Conservation (phyloP, 176 grass and related monocot genomes). For the Rhynchospora tenuis region DNA sequence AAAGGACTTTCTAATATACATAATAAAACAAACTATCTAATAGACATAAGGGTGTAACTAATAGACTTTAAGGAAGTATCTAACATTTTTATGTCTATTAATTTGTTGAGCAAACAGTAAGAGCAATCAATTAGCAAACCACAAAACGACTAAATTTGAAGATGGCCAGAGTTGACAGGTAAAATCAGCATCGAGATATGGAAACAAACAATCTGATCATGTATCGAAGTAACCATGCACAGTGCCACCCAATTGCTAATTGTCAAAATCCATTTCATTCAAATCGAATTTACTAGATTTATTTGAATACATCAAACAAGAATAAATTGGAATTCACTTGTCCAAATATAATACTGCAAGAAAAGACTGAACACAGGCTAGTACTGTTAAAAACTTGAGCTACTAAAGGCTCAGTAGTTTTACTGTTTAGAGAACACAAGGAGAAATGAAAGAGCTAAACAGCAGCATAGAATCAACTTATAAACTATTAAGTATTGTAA, state of each 20-base stretch:
- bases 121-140: too few species aligned
- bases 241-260: background rate
- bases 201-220: background rate
- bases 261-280: background rate
- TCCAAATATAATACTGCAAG: background rate
- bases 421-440: background rate
- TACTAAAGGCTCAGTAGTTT: background rate
- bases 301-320: background rate
- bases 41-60: too few species aligned
- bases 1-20: too few species aligned
- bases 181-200: too few species aligned
- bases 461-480: too few species aligned
- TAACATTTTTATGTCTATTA: too few species aligned
- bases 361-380: background rate
- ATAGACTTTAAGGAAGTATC: too few species aligned
- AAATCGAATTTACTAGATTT: background rate
- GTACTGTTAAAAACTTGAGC: background rate
- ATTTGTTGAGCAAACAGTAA: too few species aligned
- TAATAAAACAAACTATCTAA: too few species aligned
- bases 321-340: background rate
- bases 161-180: too few species aligned
- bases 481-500: too few species aligned
- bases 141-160: too few species aligned
- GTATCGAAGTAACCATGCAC: background rate
- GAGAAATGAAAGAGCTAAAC: background rate